phyloP scores from a whole-genome alignment of 2,329 filamentous ascomycete genomes.

The Chrysoporthe deuterocubensis region DNA sequence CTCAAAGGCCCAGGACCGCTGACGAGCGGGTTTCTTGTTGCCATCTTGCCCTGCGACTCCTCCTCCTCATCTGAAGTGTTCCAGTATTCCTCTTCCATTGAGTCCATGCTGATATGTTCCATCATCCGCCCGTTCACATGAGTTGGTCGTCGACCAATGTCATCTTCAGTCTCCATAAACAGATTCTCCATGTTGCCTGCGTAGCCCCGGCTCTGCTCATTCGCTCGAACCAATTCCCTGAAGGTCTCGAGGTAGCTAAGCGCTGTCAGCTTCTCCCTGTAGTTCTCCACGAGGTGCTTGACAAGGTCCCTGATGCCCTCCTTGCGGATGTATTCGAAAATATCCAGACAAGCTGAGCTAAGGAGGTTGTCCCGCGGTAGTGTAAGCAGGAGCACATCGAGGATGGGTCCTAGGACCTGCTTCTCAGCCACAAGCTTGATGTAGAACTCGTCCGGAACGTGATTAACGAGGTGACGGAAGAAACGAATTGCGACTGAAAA shows the following conservation, averaged over 20 bases:
- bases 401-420: constrained; percentile 79
- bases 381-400: constrained; percentile 81
- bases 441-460: constrained; percentile 86
- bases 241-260: constrained; percentile 89
- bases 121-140: constrained; percentile 58
- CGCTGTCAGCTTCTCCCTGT: constrained; percentile 74
- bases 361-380: constrained; percentile 92
- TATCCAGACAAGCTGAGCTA: constrained; percentile 89
- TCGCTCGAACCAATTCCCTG: constrained; percentile 72
- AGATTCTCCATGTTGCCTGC: constrained; percentile 66
- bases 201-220: constrained; percentile 77
- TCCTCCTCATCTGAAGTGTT: constrained; percentile 88
- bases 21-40: constrained; percentile 42
- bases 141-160: constrained; percentile 49
- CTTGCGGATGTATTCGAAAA: constrained; percentile 88
- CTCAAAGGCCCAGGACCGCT: constrained; percentile 67
- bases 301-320: constrained; percentile 82
- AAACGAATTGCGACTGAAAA: constrained; percentile 82
- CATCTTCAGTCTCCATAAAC: constrained; percentile 71
- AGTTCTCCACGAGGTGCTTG: constrained; percentile 81
- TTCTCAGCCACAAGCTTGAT: constrained; percentile 82
- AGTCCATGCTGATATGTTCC: constrained; percentile 74
- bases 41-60: constrained; percentile 54
- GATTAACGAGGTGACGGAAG: constrained; percentile 81
- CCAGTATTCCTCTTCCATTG: constrained; percentile 91